Evolutionary conservation across 345 rosid species (phyloP).

Genomic region (Jatropha curcas): DNA sequence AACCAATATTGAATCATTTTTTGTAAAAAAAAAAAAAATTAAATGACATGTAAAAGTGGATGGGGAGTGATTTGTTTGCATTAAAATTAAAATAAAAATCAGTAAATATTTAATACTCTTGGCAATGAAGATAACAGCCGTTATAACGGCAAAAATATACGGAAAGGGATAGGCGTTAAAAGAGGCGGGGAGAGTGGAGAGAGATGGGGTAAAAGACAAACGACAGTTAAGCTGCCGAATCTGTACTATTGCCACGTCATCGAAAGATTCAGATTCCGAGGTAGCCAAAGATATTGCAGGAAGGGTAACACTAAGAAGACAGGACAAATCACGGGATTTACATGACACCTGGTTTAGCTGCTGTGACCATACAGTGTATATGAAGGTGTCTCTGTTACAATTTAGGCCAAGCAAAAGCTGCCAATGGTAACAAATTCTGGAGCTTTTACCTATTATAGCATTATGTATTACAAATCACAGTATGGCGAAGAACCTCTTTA

Average conservation of each 20-base stretch:
- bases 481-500: too few relatives aligned
- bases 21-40: too few relatives aligned
- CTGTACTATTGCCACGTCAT: constrained; percentile 24
- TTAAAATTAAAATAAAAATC: too few relatives aligned
- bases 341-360: neutral
- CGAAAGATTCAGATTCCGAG: constrained; percentile 24
- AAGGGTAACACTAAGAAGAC: neutral
- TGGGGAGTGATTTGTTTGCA: too few relatives aligned
- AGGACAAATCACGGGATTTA: constrained; percentile 11
- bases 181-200: constrained; percentile 16
- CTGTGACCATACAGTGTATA: too few relatives aligned
- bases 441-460: neutral
- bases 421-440: neutral
- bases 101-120: neutral
- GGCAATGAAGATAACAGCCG: neutral
- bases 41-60: too few relatives aligned
- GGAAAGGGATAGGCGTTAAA: constrained; percentile 20
- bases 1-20: too few relatives aligned
- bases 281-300: neutral
- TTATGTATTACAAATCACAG: too few relatives aligned
- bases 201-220: constrained; percentile 17
- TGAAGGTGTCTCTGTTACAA: neutral
- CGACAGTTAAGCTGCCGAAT: constrained; percentile 27
- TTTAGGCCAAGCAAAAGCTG: constrained; percentile 1
- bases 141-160: constrained; percentile 11